Base-by-base conservation (phyloP, 225 moss, liverwort and hornwort genomes). In the Sphagnum tenellum region DNA sequence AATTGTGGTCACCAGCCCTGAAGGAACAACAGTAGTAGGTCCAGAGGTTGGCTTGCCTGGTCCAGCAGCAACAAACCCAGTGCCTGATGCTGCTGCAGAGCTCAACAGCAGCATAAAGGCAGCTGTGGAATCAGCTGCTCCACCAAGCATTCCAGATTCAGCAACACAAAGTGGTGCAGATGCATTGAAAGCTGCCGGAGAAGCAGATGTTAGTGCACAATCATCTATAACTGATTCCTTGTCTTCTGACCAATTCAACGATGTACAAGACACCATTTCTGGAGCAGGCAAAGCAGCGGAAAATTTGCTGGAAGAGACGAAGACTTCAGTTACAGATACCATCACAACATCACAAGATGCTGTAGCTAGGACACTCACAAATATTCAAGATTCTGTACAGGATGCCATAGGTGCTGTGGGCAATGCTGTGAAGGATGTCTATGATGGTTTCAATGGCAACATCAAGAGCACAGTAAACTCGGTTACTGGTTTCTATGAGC, bases 401-500 rank as follows among this genome's bases (percentile, higher is more conserved):
- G 74, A 70, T 58, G 71, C 80, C 4, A 59, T 92, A 52, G 85
- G 80, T 64, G 77, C 79, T 66, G 80, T 70, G 69, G 78, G 56
- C 54, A 70, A 72, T 60, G 59, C 76, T 46, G 69, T 77, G 48
- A 85, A 74, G 55, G 69, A 70, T 75, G 67, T 77, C 6, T 83
- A 61, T 69, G 90, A 82, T 45, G 78, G 65, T 64, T 5, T 89
- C 65, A 90, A 69, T 71, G 84, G 71, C 49, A 77, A 90, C 47
- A 70, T 93, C 3, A 64, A 74, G 13, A 85, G 68, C 53, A 64
- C 67, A 64, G 54, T 81, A 3, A 75, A 83, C 63, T 78, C 87
- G 46, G 83, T 81, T 47, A 89, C 86, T 49, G 93, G 81, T 45
- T 61, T 81, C 45, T 82, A 72, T 12, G 82, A 78, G 47, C 82